Evolutionary conservation across 208 protist species (phyloP), one percentile per base, ranked within the genome.

Genomic region (Trypanosoma cruzi): DNA sequence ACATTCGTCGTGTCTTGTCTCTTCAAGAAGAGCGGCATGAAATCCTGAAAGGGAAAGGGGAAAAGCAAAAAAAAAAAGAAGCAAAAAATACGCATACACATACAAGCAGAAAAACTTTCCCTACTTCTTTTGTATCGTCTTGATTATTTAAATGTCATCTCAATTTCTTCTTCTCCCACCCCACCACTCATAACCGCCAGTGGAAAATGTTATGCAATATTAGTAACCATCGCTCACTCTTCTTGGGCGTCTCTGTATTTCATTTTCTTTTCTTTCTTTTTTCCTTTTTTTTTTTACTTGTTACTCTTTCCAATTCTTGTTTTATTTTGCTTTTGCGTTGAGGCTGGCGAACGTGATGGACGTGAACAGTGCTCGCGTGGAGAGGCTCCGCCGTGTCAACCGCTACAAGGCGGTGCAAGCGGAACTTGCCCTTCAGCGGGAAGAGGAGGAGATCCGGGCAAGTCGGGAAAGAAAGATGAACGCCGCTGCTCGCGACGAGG

Each of bases 331-430:
- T 44, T 31, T 53, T 24, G 8, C 50, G 65, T 6, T 53, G 22
- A 49, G 40, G 46, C n/a, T 66, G 42, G 29, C 46, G 20, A 37
- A 53, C 60, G 40, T 34, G 31, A 85, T 85, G 80, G 79, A 85
- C 68, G 61, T 63, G 22, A 74, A 52, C 26, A 79, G 92, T 65
- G 73, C 80, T 13, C 82, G 88, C 14, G 92, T 87, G 42, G 89
- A 97, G 72, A 77, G 92, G 37, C 80, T 94, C 49, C 84, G 92
- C 29, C 88, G 89, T 37, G 82, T 92, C 20, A 94, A 95, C 67
- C 86, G 89, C 57, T 88, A 93, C 68, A 93, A 92, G 68, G 86
- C 87, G 26, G 74, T 97, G 22, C 89, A 97, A 70, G 88, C 86
- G 22, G 89, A 97, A 71, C 78, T 96, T 0, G 85, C 84, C 0